These are phyloP conservation scores for Malassezia brasiliensis DNA, from an alignment of 1,284 basidiomycete genomes.

Conservation along the genomic window DNA sequence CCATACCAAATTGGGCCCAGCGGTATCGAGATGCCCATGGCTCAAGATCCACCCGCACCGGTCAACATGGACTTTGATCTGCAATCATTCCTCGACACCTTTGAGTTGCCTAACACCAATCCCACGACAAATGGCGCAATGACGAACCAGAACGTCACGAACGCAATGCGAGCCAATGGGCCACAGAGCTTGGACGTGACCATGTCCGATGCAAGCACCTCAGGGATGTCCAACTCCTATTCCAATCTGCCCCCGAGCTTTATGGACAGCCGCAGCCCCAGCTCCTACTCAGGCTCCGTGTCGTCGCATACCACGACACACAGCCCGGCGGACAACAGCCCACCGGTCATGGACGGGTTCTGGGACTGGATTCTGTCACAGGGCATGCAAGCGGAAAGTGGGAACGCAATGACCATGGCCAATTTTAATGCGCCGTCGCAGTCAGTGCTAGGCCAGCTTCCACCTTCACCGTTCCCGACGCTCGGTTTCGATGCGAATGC, in stretches of 20 bases:
- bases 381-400: background rate
- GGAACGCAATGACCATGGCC: no score
- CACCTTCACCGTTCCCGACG: no score
- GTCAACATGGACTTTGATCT: background rate
- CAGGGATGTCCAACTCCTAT: background rate
- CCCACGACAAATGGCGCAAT: background rate
- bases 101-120: background rate
- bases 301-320: background rate
- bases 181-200: background rate
- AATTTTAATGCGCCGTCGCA: no score
- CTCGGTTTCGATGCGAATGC: no score
- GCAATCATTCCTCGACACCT: slow-evolving; percentile 3
- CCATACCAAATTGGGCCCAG: background rate
- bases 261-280: background rate
- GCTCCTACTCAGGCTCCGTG: background rate
- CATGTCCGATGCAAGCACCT: background rate
- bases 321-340: background rate
- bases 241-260: background rate
- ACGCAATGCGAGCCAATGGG: no score
- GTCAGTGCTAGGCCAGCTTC: no score
- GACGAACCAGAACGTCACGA: background rate
- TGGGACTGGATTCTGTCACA: background rate
- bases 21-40: background rate
- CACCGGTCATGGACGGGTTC: background rate
- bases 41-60: background rate